These are phyloP conservation scores for Gamsiella multidivaricata DNA, from an alignment of 192 early-diverging fungal genomes.

Conservation along the genomic window DNA sequence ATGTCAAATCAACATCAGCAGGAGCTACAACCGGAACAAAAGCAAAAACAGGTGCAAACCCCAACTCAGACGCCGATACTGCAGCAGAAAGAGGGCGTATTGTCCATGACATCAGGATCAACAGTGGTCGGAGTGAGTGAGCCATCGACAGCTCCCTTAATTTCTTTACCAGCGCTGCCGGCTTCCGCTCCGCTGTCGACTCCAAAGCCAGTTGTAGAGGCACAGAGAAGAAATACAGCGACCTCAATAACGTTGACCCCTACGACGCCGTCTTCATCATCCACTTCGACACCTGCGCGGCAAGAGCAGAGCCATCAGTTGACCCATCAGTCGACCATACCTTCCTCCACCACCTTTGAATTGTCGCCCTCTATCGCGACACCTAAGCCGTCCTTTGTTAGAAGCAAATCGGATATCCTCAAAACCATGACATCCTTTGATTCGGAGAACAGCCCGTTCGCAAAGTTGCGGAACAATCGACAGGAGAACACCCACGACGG, in stretches of 20 bases:
- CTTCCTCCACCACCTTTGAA: background rate
- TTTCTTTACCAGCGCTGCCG: background rate
- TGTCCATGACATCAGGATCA: constrained; percentile 23
- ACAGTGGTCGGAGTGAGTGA: background rate
- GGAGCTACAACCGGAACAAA: background rate
- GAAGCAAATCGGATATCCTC: constrained; percentile 3
- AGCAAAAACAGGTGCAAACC: background rate
- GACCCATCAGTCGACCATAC: constrained; percentile 12
- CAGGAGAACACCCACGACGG: background rate
- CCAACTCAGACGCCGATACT: background rate
- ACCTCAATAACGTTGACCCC: constrained; percentile 9
- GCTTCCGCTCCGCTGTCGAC: no score
- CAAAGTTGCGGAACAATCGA: background rate
- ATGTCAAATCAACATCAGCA: background rate
- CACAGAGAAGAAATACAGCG: constrained; percentile 8
- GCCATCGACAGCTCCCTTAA: background rate
- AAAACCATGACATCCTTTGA: constrained; percentile 17
- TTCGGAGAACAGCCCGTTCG: constrained; percentile 14
- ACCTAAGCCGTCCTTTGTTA: background rate
- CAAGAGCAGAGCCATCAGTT: background rate
- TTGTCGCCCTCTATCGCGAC: background rate
- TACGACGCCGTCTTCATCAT: background rate
- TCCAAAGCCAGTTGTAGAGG: no score
- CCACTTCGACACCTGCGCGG: background rate
- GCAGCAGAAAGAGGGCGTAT: constrained; percentile 18